These are phyloP conservation scores for Mycena chlorophos DNA, from an alignment of 768 basidiomycete genomes.

Conservation along the genomic window DNA sequence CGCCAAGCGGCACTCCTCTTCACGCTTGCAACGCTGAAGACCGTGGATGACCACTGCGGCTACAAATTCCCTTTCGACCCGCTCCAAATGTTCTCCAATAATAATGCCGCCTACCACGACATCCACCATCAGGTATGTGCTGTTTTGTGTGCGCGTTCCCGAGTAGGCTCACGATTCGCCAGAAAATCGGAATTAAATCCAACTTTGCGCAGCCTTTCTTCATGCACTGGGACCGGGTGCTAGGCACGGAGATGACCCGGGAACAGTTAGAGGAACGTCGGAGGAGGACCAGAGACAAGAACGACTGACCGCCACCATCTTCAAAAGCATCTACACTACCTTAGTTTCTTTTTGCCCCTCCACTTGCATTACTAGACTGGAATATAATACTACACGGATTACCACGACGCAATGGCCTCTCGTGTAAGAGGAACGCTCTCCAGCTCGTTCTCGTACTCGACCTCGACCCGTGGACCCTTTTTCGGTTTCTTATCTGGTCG, in stretches of 20 bases:
- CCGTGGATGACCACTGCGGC: conserved; percentile 95
- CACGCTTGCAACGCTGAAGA: conserved; percentile 81
- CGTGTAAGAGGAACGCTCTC: conserved; percentile 62
- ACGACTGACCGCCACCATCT: conserved; percentile 21
- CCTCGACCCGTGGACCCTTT: conserved; percentile 80
- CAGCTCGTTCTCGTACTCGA: conserved; percentile 95
- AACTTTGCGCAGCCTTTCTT: conserved; percentile 98
- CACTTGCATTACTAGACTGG: conserved; percentile 12
- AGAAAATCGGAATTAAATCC: conserved; percentile 86
- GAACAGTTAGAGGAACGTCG: conserved; percentile 59
- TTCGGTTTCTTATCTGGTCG: conserved; percentile 61
- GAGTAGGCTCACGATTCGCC: background rate
- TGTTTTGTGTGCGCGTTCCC: background rate
- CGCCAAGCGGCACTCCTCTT: conserved; percentile 89
- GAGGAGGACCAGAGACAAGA: conserved; percentile 35
- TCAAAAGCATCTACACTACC: background rate
- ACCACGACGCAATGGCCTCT: conserved; percentile 56
- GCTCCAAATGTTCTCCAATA: conserved; percentile 77
- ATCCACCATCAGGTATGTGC: conserved; percentile 87
- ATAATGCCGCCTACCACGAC: conserved; percentile 97
- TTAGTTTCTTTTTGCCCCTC: background rate
- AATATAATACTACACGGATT: conserved; percentile 25
- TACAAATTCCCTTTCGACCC: conserved; percentile 91
- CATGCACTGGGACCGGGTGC: conserved; percentile 85
- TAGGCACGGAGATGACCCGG: conserved; percentile 84